A percentile compares a stretch with the other conserved stretches of the same genome.
These are phyloP conservation scores for Plasmopara viticola DNA, from an alignment of 352 stramenopile genomes.

Conservation along the genomic window DNA sequence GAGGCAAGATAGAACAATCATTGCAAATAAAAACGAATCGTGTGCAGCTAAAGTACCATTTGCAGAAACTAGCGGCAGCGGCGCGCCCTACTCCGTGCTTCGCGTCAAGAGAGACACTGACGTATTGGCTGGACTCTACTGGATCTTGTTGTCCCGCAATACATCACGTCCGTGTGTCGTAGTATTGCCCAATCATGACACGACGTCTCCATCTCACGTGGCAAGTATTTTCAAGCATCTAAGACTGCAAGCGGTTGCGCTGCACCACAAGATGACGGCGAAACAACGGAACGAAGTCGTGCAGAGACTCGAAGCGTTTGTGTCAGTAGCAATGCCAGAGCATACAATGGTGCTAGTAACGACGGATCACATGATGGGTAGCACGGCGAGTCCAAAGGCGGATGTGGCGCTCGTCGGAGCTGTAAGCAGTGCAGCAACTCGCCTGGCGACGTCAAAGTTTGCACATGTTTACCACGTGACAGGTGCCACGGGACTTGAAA, in stretches of 20 bases:
- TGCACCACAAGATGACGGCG: slow-evolving; percentile 67
- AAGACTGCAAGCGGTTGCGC: slow-evolving; percentile 46
- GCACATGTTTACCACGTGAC: background rate
- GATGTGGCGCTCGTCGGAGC: slow-evolving; percentile 36
- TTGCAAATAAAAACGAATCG: too few species aligned
- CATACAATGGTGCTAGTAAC: slow-evolving; percentile 48
- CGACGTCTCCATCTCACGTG: slow-evolving; percentile 25
- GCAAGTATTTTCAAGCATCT: slow-evolving; percentile 46
- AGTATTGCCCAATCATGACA: slow-evolving; percentile 33
- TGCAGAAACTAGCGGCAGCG: too few species aligned
- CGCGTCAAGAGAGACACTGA: slow-evolving; percentile 34
- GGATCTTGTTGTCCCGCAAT: slow-evolving; percentile 44
- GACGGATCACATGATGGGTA: slow-evolving; percentile 49
- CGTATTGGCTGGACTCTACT: slow-evolving; percentile 47
- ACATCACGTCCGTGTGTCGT: slow-evolving; percentile 40
- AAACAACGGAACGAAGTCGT: slow-evolving; percentile 48
- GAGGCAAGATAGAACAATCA: too few species aligned
- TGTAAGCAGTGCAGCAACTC: slow-evolving; percentile 5
- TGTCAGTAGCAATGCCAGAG: slow-evolving; percentile 1
- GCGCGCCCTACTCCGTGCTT: slow-evolving; percentile 8
- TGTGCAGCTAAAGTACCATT: too few species aligned
- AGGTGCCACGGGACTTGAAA: too few species aligned
- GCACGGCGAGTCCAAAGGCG: slow-evolving; percentile 14
- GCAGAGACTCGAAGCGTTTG: slow-evolving; percentile 29
- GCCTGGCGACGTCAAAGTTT: slow-evolving; percentile 27